phyloP scores from a whole-genome alignment of 768 basidiomycete genomes.

The Lactarius tabidus region DNA sequence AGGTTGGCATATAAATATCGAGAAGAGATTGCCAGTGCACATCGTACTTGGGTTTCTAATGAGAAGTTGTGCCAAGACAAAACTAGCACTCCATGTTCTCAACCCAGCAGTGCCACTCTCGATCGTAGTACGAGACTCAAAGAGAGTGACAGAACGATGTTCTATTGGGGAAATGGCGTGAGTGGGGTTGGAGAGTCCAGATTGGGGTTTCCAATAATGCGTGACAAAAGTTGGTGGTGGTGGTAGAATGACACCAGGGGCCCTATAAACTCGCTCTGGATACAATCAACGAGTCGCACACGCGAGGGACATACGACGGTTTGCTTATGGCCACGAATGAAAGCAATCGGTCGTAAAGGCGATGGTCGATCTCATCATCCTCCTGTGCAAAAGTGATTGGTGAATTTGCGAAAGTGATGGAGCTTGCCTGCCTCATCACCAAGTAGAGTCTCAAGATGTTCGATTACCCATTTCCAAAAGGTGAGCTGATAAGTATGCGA shows the following conservation, averaged over 20 bases:
- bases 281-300: constrained; percentile 26
- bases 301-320: constrained; percentile 31
- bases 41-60: constrained; percentile 49
- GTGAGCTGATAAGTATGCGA: constrained; percentile 54
- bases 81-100: constrained; percentile 74
- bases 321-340: constrained; percentile 37
- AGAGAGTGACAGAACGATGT: constrained; percentile 50
- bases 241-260: constrained; percentile 26
- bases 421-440: constrained; percentile 44
- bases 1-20: background rate
- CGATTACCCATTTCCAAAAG: constrained; percentile 75
- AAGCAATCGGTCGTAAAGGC: constrained; percentile 61
- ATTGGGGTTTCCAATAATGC: constrained; percentile 49
- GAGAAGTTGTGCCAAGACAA: constrained; percentile 59
- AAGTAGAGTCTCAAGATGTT: constrained; percentile 45
- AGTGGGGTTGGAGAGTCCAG: background rate
- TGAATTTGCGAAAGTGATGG: constrained; percentile 5
- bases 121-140: constrained; percentile 70
- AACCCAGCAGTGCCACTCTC: constrained; percentile 78
- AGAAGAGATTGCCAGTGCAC: background rate
- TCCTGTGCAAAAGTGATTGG: constrained; percentile 29
- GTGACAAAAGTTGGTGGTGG: constrained; percentile 62
- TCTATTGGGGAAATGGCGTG: constrained; percentile 9
- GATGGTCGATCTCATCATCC: constrained; percentile 60
- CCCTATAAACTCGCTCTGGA: constrained; percentile 24